Base-by-base conservation (phyloP, 1,284 basidiomycete species). In the Cryptococcus sp. region DNA sequence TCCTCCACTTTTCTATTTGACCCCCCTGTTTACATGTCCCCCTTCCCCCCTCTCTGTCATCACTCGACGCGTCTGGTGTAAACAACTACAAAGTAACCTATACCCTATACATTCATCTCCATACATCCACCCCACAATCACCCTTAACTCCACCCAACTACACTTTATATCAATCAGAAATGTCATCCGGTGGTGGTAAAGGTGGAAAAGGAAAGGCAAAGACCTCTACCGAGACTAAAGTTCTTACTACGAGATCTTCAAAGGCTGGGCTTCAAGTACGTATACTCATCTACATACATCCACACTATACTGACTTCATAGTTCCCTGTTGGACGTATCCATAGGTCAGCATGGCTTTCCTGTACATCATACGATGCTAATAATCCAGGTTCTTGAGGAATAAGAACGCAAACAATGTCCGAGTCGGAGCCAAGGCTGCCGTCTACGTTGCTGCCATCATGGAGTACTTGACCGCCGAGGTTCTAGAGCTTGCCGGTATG, bases 381-480 rank as follows among this genome's bases (percentile, higher is more conserved):
- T 23, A 22, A 39, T 9, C 10, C 74, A 86, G 93, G 77, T 94
- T 94, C 78, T 77, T 98, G 63, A 94, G 96, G 77, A 85, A 85
- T 71, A 83, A 88, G 65, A 94, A 92, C 34, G 89, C 92, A 72
- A 88, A 93, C 76, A 91, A 92, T 71, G 84, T 97, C 50, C 60
- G 73, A 43, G 69, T 75, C 44, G 73, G 74, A 36, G 73, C 75
- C 52, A 76, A 76, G 56, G 72, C 75, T n/a, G 73, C 73, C 28
- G 73, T 76, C 48, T 76, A 74, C 60, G 70, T 76, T 34, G 74
- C 76, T 22, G 73, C 75, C 43, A 74, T 76, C 45, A 66, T 75
- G 66, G 75, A 76, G 59, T 77, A 78, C 69, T 66, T 75, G 24
- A 71, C 72, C 22, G 77, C 77, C 40, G 76, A 77, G 57, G 72